Percentiles rank a stretch among this genome's conserved stretches.
Evolutionary conservation across 2,329 filamentous ascomycete genomes (phyloP).

Genomic region (Aureobasidium subglaciale): DNA sequence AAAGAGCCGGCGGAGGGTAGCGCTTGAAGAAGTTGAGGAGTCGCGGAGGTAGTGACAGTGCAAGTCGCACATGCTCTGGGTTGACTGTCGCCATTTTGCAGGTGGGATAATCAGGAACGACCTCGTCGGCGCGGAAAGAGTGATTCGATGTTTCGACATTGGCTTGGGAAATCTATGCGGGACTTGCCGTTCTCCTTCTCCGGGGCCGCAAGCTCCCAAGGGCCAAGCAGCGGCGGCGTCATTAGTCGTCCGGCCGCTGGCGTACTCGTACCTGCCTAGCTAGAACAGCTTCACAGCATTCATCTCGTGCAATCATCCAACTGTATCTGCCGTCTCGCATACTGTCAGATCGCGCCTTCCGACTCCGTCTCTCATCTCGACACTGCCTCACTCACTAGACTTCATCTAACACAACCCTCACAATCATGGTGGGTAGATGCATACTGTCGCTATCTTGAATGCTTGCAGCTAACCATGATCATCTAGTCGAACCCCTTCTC

Average conservation of each 20-base stretch:
- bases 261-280: conserved; percentile 1
- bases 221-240: conserved; percentile 10
- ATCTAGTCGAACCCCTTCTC: conserved; percentile 80
- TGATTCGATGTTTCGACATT: conserved; percentile 5
- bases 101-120: not conserved
- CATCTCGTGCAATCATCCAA: not conserved
- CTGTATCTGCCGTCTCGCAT: too few species aligned
- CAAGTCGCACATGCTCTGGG: conserved; percentile 38
- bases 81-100: conserved; percentile 13
- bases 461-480: not conserved
- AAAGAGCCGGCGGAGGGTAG: conserved; percentile 63
- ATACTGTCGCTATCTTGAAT: not conserved
- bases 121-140: conserved; percentile 6
- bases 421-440: conserved; percentile 30
- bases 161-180: conserved; percentile 9
- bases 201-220: conserved; percentile 1
- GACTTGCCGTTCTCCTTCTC: conserved; percentile 16
- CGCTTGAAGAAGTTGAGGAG: conserved; percentile 82
- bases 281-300: conserved; percentile 4
- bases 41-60: conserved; percentile 66
- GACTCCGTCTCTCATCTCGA: not conserved
- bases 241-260: not conserved
- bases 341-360: conserved; percentile 3
- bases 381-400: not conserved
- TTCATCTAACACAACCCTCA: not conserved